Evolutionary conservation across 164 flowering plant species (phyloP).

Genomic region (Vitis rupestris): DNA sequence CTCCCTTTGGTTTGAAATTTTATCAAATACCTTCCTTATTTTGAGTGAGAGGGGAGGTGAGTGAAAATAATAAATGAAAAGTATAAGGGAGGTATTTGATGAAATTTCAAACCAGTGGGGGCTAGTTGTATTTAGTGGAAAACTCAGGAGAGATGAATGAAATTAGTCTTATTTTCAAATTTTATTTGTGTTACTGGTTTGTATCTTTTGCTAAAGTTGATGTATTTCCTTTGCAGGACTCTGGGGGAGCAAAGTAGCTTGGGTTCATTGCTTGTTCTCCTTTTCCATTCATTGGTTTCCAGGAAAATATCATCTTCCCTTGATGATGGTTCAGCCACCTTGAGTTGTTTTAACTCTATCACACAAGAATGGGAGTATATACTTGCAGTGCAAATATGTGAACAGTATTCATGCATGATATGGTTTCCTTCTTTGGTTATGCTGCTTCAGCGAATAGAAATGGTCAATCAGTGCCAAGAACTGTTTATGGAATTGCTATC

Average conservation of each 20-base stretch:
- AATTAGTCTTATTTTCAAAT: not conserved
- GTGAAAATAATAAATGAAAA: no score
- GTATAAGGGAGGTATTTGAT: no score
- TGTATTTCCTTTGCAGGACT: conserved; percentile 43
- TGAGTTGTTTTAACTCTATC: conserved; percentile 19
- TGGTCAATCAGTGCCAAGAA: conserved; percentile 22
- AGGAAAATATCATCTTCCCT: conserved; percentile 30
- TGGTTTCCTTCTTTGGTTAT: conserved; percentile 87
- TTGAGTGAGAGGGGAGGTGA: no score
- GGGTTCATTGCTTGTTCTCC: conserved; percentile 69
- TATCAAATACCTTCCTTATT: no score
- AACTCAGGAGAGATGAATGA: no score
- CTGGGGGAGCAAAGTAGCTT: conserved; percentile 61
- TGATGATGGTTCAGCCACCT: conserved; percentile 7
- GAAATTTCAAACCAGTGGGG: no score
- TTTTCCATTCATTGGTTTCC: conserved; percentile 61
- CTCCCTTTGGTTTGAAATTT: no score
- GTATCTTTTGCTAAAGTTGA: conserved; percentile 11
- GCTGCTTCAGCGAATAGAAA: conserved; percentile 44
- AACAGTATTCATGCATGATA: conserved; percentile 69
- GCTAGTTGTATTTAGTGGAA: not conserved
- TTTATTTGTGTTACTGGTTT: not conserved
- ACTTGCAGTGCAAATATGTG: conserved; percentile 62
- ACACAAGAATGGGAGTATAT: conserved; percentile 70
- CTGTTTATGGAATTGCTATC: conserved; percentile 35